Base-by-base conservation (phyloP, 2,329 filamentous ascomycete genomes). In the Colletotrichum sp. region DNA sequence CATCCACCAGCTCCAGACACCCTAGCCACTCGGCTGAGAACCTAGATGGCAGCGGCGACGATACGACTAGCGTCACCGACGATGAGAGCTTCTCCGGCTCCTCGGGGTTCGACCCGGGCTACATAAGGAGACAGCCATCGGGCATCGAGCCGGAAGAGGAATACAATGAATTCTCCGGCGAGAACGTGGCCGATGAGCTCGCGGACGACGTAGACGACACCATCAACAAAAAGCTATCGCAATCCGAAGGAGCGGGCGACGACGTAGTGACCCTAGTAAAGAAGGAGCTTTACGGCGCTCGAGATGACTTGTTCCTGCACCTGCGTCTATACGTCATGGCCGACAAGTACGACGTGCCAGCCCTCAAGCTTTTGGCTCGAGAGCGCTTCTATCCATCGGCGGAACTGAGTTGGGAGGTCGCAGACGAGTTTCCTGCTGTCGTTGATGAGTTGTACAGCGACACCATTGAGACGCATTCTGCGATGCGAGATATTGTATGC, bases 331-430 rank as follows among this genome's bases (percentile, higher is more conserved):
- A 84, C 79, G 74, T 81, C 60, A 82, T 84, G 70, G 84, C 84
- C 6, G 81, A 84, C 76, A 84, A 83, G 73, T 85, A 81, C 76
- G 78, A 83, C n/a, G 81, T 85, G 3, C 78, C 80, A 2, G 75
- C 81, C 0, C 82, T 86, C 2, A 79, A 78, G 72, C 77, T 82
- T 1, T 48, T 84, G 1, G 79, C 83, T 3, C 77, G 79, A 8
- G 72, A 83, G 16, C 79, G 83, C 1, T 85, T 84, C 69, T 81
- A 80, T 66, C 78, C 77, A 10, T 78, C 75, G 0, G 80, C 75
- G 3, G 70, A 80, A 69, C 48, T 72, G 24, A 58, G 66, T 13
- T 79, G 67, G 52, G 32, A 21, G 26, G 30, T 38, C 1, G 36
- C 52, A 8, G 68, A 79, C 1, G 73, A 73, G 16, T 81, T 83